Base-by-base conservation (phyloP, 345 rosid genomes). In the Pistacia atlantica region DNA sequence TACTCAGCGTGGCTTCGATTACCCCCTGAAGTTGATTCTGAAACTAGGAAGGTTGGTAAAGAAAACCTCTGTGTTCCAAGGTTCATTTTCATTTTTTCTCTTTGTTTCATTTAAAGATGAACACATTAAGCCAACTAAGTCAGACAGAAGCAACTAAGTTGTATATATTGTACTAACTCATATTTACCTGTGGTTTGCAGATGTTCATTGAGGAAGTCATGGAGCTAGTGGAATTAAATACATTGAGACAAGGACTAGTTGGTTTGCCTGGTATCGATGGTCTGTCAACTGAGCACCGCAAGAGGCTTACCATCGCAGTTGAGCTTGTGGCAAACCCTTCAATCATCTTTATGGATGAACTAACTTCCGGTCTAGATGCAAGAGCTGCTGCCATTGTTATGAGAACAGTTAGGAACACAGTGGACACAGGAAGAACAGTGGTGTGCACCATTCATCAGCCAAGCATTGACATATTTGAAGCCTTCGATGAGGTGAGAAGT, bases 391-490 rank as follows among this genome's bases (percentile, higher is more conserved):
- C 98, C 35, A 93, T 93, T 58, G 97, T 95, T 13, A 90, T 95
- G 98, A 86, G 98, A 78, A 85, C 97, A 4, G 95, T 94, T 16
- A 88, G 97, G 82, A 94, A 91, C 86, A 94, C 98, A 0, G 98
- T 94, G 8, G 97, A 94, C 78, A 94, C 97, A 0, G 96, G 98
- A 61, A 90, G 98, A 86, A 94, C 97, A 0, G 97, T 94, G 11
- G 93, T 94, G 3, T 94, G 98, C 88, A 94, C 97, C 51, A 94
- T 94, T 65, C 97, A 94, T 85, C 97, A 94, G 73, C 98, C 98
- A 4, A 95, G 98, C 72, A 92, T 95, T 0, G 98, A 95, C 78
- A 89, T 95, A 38, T 95, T 95, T 58, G 98, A 95, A 84, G 90
- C 97, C 11, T 95, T 95, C 46, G 97, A 95, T 79, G 98, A 93